Evolutionary conservation across 495 filamentous ascomycete genomes (phyloP).

Genomic region (Elasticomyces elasticus): DNA sequence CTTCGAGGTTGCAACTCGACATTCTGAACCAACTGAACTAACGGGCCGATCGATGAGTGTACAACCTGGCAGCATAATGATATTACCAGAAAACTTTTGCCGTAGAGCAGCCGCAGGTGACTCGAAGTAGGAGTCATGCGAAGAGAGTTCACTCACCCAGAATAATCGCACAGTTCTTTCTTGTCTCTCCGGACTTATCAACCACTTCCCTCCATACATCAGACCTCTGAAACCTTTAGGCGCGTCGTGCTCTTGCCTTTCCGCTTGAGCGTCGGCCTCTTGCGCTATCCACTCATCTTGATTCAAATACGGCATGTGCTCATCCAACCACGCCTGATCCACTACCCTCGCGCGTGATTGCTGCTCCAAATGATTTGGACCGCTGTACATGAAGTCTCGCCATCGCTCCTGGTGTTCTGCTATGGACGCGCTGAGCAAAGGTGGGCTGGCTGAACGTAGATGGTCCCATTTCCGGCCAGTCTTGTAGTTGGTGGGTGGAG

Average conservation of each 20-base stretch:
- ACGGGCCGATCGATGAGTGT: too few species aligned
- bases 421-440: slow-evolving; percentile 12
- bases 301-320: slow-evolving; percentile 19
- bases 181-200: slow-evolving; percentile 19
- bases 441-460: slow-evolving; percentile 6
- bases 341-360: slow-evolving; percentile 9
- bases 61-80: too few species aligned
- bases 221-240: slow-evolving; percentile 4
- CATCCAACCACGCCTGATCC: slow-evolving; percentile 17
- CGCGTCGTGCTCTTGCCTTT: neutral
- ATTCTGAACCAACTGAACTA: too few species aligned
- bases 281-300: slow-evolving; percentile 4
- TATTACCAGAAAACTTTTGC: too few species aligned
- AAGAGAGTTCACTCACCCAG: slow-evolving; percentile 11
- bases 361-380: slow-evolving; percentile 9
- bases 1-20: neutral
- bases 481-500: slow-evolving; percentile 7
- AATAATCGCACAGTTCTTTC: slow-evolving; percentile 16
- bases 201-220: slow-evolving; percentile 18
- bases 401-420: slow-evolving; percentile 16
- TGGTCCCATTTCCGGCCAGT: slow-evolving; percentile 22
- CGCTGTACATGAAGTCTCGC: slow-evolving; percentile 15
- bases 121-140: too few species aligned
- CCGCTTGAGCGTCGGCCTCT: neutral
- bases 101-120: too few species aligned